Percentiles rank a stretch among this genome's conserved stretches.
Conservation (phyloP, 2,329 filamentous ascomycete species). For the Diplodia seriata region DNA sequence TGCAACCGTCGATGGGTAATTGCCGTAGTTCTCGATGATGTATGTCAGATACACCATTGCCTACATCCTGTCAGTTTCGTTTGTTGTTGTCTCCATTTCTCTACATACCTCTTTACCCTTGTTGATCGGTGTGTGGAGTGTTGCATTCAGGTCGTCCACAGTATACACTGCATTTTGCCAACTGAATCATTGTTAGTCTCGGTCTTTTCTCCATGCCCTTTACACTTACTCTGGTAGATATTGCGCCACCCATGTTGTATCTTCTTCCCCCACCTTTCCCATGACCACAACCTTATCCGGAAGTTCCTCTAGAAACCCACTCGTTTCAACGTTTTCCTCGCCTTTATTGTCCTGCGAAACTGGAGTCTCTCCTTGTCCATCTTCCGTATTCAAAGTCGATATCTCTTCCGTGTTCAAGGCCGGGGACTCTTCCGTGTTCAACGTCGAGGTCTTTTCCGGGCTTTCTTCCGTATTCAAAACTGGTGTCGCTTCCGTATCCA, state of each 20-base stretch:
- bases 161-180: conserved; percentile 34
- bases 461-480: neutral
- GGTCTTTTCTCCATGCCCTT: no score
- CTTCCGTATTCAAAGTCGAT: neutral
- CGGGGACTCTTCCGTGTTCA: neutral
- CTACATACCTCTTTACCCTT: conserved; percentile 36
- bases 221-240: conserved; percentile 30
- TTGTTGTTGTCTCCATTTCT: neutral
- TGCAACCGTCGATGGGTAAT: conserved; percentile 36
- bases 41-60: conserved; percentile 40
- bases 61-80: neutral
- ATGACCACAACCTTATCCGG: conserved; percentile 31
- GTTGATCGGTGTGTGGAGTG: conserved; percentile 36
- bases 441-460: neutral
- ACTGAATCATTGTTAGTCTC: conserved; percentile 1
- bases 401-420: no score
- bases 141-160: conserved; percentile 32
- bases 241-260: conserved; percentile 35
- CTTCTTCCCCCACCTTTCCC: conserved; percentile 33
- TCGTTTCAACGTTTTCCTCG: neutral
- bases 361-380: neutral
- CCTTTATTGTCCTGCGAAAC: neutral
- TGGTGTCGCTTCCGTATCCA: neutral
- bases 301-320: neutral
- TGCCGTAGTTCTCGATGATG: conserved; percentile 40